phyloP scores from a whole-genome alignment of 257 asterid species.

The Fraxinus pennsylvanica region DNA sequence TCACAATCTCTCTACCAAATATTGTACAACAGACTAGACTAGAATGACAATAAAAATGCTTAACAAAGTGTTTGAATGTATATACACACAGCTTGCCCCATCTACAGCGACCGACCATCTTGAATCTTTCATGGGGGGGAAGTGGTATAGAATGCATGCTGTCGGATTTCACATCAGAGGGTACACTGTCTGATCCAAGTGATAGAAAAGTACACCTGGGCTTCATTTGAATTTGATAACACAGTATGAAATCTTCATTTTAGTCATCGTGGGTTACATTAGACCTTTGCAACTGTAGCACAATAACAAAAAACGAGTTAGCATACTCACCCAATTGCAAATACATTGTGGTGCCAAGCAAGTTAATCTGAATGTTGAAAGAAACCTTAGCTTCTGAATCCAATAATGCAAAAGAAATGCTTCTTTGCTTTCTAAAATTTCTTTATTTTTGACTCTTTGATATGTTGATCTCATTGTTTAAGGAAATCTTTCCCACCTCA shows the following conservation, averaged over 20 bases:
- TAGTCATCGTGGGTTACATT: constrained; percentile 6
- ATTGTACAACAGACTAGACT: neutral
- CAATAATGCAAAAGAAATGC: neutral
- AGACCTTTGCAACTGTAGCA: constrained; percentile 20
- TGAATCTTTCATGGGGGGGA: neutral
- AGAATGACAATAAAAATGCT: neutral
- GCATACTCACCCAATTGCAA: neutral
- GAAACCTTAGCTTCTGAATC: neutral
- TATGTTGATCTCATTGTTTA: neutral
- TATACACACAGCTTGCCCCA: neutral
- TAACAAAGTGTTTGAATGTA: neutral
- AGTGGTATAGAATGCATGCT: neutral
- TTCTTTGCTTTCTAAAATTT: neutral
- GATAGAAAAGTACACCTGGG: neutral
- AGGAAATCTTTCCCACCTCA: neutral
- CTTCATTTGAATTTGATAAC: constrained; percentile 20
- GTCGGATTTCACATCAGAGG: neutral
- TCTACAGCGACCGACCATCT: neutral
- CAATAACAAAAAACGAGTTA: constrained; percentile 13
- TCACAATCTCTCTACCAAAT: neutral
- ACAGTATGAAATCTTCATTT: constrained; percentile 13
- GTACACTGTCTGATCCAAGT: neutral
- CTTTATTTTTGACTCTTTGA: no score
- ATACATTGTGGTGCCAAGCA: neutral
- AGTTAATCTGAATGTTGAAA: no score